A percentile compares a stretch with the other conserved stretches of the same genome.
Evolutionary conservation across 306 rosid genomes (phyloP).

Genomic region (Cicer pinnatifidum): DNA sequence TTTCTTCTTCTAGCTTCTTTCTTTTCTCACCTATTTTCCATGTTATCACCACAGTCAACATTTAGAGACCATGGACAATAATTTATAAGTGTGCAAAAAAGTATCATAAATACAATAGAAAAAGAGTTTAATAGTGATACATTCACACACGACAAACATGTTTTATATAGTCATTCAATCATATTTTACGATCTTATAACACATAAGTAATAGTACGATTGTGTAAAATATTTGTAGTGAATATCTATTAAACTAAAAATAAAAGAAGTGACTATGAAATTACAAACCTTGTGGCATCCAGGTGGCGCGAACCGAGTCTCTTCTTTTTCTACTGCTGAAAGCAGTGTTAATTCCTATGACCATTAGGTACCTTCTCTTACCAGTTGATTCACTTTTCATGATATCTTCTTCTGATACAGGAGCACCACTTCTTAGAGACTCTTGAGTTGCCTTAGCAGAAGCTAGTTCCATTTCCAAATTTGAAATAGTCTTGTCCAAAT

Average conservation of each 20-base stretch:
- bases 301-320: slow-evolving; percentile 92
- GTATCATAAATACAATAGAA: not conserved
- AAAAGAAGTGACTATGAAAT: slow-evolving; percentile 20
- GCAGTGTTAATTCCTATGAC: slow-evolving; percentile 95
- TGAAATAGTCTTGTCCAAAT: slow-evolving; percentile 87
- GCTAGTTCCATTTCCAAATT: slow-evolving; percentile 89
- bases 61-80: slow-evolving; percentile 43
- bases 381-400: slow-evolving; percentile 51
- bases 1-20: slow-evolving; percentile 94
- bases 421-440: slow-evolving; percentile 69
- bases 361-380: slow-evolving; percentile 77
- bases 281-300: slow-evolving; percentile 95
- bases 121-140: not conserved
- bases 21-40: slow-evolving; percentile 76
- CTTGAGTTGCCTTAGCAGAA: slow-evolving; percentile 86
- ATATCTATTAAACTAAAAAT: not conserved
- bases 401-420: slow-evolving; percentile 68
- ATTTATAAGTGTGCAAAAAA: not conserved
- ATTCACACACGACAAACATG: not conserved
- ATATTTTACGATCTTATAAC: not conserved
- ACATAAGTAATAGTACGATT: not conserved
- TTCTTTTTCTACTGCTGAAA: slow-evolving; percentile 94
- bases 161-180: not conserved
- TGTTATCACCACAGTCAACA: slow-evolving; percentile 37
- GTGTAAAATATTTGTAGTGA: not conserved